Percentiles rank a stretch among this genome's conserved stretches.
These are phyloP conservation scores for Suillus variegatus DNA, from an alignment of 768 basidiomycete genomes.

Conservation along the genomic window DNA sequence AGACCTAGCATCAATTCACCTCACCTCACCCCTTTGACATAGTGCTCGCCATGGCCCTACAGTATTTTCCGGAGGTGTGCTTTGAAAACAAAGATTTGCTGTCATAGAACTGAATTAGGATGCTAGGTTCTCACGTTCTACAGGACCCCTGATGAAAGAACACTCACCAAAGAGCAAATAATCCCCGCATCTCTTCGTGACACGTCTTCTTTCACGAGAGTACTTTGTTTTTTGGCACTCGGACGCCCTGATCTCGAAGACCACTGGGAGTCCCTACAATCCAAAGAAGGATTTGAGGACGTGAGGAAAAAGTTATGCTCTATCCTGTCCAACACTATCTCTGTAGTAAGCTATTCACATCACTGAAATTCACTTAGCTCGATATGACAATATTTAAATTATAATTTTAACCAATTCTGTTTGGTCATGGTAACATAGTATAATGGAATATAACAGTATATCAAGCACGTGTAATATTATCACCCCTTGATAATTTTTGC, in stretches of 20 bases:
- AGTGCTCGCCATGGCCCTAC: background rate
- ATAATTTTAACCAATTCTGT: too few species aligned
- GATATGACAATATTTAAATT: too few species aligned
- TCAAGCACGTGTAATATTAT: too few species aligned
- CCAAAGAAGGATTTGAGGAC: background rate
- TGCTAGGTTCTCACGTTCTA: background rate
- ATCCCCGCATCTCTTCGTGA: background rate
- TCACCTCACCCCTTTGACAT: background rate
- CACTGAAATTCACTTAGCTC: too few species aligned
- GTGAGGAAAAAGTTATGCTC: background rate
- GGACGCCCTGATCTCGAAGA: background rate
- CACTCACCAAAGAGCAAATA: background rate
- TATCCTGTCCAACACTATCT: background rate
- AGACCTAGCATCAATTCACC: background rate
- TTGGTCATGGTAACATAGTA: too few species aligned
- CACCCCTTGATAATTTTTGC: too few species aligned
- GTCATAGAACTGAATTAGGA: background rate
- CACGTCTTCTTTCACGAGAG: too few species aligned
- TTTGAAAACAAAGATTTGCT: background rate
- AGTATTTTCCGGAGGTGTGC: background rate
- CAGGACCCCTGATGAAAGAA: background rate
- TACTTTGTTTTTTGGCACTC: background rate
- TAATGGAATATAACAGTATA: too few species aligned
- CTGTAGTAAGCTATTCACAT: background rate
- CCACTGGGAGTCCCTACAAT: background rate